Percentiles rank a stretch among this genome's conserved stretches.
Conservation (phyloP, 371 early-diverging fungal genomes). For the Fennellomyces sp. region DNA sequence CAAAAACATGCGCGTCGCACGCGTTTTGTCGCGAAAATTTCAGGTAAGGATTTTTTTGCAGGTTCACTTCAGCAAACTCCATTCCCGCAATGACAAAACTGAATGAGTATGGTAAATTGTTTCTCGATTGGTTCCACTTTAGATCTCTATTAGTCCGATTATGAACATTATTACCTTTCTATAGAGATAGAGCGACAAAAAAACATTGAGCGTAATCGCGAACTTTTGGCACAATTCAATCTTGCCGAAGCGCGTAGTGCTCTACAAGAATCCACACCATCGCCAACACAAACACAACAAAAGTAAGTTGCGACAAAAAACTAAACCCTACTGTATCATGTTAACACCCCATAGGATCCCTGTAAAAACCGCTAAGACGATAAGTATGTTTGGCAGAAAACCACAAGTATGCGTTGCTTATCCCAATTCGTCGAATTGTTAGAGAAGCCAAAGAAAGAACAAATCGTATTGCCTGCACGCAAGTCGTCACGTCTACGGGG, state of each 20-base stretch:
- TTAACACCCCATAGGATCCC: no score
- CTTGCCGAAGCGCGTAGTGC: constrained; percentile 25
- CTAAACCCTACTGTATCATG: neutral
- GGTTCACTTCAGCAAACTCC: no score
- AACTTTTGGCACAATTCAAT: constrained; percentile 57
- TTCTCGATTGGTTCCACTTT: neutral
- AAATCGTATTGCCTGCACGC: constrained; percentile 23
- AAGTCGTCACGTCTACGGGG: constrained; percentile 54
- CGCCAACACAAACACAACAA: constrained; percentile 12
- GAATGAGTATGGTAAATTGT: constrained; percentile 8
- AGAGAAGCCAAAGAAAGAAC: constrained; percentile 14
- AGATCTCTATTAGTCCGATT: neutral
- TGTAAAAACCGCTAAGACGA: constrained; percentile 8
- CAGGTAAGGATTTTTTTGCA: no score
- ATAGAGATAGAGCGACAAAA: constrained; percentile 61
- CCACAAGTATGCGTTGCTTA: neutral
- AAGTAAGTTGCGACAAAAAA: neutral
- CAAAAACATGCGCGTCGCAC: no score
- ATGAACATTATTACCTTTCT: neutral
- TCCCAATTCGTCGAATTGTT: neutral
- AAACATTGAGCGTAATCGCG: constrained; percentile 65
- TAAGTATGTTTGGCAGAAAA: constrained; percentile 5
- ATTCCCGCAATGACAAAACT: constrained; percentile 14
- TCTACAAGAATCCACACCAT: constrained; percentile 19
- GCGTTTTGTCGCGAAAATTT: no score